Base-by-base conservation (phyloP, 1,139 yeast species). In the Blastobotrys aristatus region DNA sequence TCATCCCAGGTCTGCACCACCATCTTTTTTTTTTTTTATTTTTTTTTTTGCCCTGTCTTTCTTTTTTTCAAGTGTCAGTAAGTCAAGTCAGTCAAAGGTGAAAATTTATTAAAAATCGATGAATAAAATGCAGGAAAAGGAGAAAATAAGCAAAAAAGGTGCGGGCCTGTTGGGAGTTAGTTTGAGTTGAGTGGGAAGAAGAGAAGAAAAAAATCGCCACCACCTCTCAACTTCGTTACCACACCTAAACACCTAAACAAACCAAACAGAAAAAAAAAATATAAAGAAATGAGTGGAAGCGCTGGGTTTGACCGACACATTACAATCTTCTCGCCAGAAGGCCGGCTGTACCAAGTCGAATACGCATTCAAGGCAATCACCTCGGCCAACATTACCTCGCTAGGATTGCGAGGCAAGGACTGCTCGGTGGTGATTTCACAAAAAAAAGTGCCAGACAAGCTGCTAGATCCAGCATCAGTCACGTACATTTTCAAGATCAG, bases 301-400 rank as follows among this genome's bases (percentile, higher is more conserved):
- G 74, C 97, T 32, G 98, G 97, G 49, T 92, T 90, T 68, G 98
- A 92, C 72, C 85, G 98, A 74, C 98, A 92, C 69, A 92, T 92
- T 67, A 92, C 98, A 35, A 90, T 92, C 63, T 92, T 92, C 73
- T 90, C 97, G 42, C 98, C 98, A 22, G 98, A 92, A 68, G 98
- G 98, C 44, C 82, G 98, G 70, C 76, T 92, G 56, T 92, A 86
- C 71, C 98, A 92, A 71, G 98, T 90, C 33, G 76, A 92, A 67
- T 92, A 92, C 65, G 98, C 98, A 3, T 92, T 92, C 74, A 92
- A 92, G 67, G 97, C 98, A 7, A 89, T 94, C 66, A 92, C 90
- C 63, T 81, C 95, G 34, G 81, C 97, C 50, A 92, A 88, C 65
- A 80, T 92, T 64, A 92, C 96, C 41, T 84, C 95, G 24, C 67